Evolutionary conservation across 805 yeast genomes (phyloP), one percentile per base, ranked within the genome.

Genomic region (Saturnispora zaruensis): DNA sequence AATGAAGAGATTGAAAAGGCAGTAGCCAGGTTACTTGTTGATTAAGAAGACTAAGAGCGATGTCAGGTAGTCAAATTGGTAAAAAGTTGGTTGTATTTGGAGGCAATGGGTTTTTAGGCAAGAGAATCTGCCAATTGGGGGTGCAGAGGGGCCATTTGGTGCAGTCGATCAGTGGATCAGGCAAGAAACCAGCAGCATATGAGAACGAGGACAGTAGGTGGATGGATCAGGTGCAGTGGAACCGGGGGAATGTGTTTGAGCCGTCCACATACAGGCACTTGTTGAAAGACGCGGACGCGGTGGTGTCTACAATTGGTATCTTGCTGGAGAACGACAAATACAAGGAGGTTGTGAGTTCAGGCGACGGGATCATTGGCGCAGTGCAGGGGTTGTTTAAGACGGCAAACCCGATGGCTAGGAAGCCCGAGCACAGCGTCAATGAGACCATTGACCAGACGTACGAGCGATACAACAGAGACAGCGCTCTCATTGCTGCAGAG

Each of bases 251-350:
- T 59, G 72, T 87, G 0, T 83, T 87, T 60, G 66, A 81, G 21
- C 84, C 89, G 0, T 64, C 71, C 1, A 70, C 84, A 0, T 87
- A 87, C 59, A 56, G 60, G 18, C 63, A 69, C 3, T 64, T 72
- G 28, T 59, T 88, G 21, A 52, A 59, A 33, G 73, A 73, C 34
- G 76, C 81, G 1, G 70, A 75, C 44, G 79, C 84, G 1, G 91
- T 89, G 2, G 91, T 90, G 13, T 96, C 89, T 62, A 76, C 93
- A 0, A 71, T 89, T 48, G 98, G 98, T 0, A 74, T 86, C 3
- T 64, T 89, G 6, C 67, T 87, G 37, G 93, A 85, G 54, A 78
- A 84, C 57, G 74, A 72, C 51, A 70, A 75, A 33, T 90, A 90
- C 66, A 90, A 90, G 64, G 66, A 71, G 41, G 61, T 74, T 37